Conservation (phyloP, 176 grass and related monocot species). For the Cenchrus fungigraminus region DNA sequence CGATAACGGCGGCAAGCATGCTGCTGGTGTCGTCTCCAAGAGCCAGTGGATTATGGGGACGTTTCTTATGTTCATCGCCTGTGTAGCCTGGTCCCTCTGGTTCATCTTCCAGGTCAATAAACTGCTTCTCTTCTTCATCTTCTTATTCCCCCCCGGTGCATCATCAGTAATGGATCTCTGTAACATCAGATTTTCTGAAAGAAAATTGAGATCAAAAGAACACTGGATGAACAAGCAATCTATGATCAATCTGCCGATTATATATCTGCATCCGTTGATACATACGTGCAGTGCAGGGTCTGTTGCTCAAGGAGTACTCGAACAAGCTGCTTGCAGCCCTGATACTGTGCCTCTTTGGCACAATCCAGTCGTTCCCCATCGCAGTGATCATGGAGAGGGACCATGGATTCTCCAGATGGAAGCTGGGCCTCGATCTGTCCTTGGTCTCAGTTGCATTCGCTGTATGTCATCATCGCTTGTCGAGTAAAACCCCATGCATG, state of each 20-base stretch:
- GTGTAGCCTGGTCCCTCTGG: constrained; percentile 58
- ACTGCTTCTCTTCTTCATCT: neutral
- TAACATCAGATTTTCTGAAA: neutral
- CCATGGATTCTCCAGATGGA: constrained; percentile 40
- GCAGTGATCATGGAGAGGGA: constrained; percentile 46
- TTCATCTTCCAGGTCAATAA: constrained; percentile 54
- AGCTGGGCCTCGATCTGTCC: constrained; percentile 48
- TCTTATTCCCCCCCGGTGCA: neutral
- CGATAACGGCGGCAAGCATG: neutral
- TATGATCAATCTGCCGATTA: no score
- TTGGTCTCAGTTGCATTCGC: constrained; percentile 52
- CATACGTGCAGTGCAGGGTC: neutral
- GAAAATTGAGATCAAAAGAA: no score
- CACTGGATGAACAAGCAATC: no score
- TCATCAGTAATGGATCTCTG: neutral
- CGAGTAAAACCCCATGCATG: neutral
- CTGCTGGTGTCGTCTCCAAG: neutral
- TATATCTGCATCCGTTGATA: no score
- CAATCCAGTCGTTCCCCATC: constrained; percentile 49
- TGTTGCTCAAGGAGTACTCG: constrained; percentile 69
- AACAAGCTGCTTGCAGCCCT: constrained; percentile 62
- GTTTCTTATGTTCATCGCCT: constrained; percentile 48
- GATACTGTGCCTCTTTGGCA: constrained; percentile 48
- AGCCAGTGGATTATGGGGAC: constrained; percentile 51
- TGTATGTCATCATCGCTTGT: neutral